Evolutionary conservation across 2,329 filamentous ascomycete species (phyloP).

Genomic region (Bipolaris victoriae): DNA sequence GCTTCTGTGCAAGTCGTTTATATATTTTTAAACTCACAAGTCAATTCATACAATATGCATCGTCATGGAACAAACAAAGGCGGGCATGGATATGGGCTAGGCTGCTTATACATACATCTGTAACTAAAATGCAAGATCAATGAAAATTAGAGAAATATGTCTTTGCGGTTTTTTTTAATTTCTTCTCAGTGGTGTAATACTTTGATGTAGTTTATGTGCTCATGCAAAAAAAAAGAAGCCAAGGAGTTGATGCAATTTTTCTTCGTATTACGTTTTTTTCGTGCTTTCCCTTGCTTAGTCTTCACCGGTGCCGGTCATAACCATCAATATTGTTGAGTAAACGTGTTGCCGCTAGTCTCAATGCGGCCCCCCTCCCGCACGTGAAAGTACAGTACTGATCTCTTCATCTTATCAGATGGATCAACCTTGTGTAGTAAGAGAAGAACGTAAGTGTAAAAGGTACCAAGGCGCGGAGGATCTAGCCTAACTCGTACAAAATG

Average conservation of each 20-base stretch:
- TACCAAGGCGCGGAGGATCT: conserved; percentile 25
- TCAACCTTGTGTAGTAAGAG: neutral
- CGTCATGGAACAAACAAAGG: conserved; percentile 10
- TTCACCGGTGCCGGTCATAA: no score
- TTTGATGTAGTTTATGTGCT: no score
- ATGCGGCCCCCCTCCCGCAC: no score
- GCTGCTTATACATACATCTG: conserved; percentile 19
- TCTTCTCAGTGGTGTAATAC: no score
- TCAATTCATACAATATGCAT: conserved; percentile 18
- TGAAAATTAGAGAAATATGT: conserved; percentile 3
- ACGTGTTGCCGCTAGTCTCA: no score
- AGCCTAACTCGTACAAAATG: conserved; percentile 13
- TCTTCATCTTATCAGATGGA: conserved; percentile 40
- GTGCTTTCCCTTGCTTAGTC: no score
- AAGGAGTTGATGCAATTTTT: no score
- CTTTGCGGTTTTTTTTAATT: neutral
- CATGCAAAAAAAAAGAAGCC: no score
- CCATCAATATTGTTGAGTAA: no score
- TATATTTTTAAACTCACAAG: conserved; percentile 1
- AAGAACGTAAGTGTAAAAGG: neutral
- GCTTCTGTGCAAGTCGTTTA: neutral
- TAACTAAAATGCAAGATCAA: conserved; percentile 13
- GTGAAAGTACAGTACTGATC: no score
- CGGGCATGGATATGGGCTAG: conserved; percentile 12
- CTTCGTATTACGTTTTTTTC: no score